phyloP scores from a whole-genome alignment of 116 monocot genomes.

The Cymodocea nodosa region DNA sequence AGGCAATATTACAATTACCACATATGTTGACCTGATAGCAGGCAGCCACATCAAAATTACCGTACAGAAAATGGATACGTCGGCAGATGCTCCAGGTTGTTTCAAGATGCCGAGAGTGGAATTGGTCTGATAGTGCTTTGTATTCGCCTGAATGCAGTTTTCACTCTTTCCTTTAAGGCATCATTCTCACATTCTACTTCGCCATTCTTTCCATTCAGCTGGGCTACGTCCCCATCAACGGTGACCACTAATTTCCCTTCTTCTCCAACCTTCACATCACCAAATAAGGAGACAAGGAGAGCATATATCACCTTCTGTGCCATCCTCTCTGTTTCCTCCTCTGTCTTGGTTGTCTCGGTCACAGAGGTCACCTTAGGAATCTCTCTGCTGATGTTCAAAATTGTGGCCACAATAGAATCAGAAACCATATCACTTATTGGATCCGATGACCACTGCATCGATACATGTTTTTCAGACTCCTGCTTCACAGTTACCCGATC shows the following conservation, averaged over 20 bases:
- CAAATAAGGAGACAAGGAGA: conserved; percentile 69
- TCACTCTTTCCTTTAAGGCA: conserved; percentile 65
- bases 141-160: conserved; percentile 59
- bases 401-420: conserved; percentile 78
- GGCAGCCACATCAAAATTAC: too few species aligned
- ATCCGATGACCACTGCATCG: conserved; percentile 78
- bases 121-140: conserved; percentile 71
- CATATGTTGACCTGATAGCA: too few species aligned
- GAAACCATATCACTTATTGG: conserved; percentile 97
- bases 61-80: too few species aligned
- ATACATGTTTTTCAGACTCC: conserved; percentile 60
- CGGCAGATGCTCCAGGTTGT: too few species aligned
- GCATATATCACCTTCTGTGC: conserved; percentile 59
- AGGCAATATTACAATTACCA: too few species aligned
- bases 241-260: conserved; percentile 70
- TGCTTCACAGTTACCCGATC: conserved; percentile 72
- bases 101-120: conserved; percentile 22
- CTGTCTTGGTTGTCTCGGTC: conserved; percentile 33
- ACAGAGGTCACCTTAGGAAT: conserved; percentile 54
- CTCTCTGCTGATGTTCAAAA: conserved; percentile 84
- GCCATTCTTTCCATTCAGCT: conserved; percentile 46
- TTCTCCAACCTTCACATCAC: conserved; percentile 78
- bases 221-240: conserved; percentile 69
- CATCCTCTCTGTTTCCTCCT: conserved; percentile 71
- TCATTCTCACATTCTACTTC: conserved; percentile 80